Evolutionary conservation across 768 basidiomycete species (phyloP).

Genomic region (Suillus plorans): DNA sequence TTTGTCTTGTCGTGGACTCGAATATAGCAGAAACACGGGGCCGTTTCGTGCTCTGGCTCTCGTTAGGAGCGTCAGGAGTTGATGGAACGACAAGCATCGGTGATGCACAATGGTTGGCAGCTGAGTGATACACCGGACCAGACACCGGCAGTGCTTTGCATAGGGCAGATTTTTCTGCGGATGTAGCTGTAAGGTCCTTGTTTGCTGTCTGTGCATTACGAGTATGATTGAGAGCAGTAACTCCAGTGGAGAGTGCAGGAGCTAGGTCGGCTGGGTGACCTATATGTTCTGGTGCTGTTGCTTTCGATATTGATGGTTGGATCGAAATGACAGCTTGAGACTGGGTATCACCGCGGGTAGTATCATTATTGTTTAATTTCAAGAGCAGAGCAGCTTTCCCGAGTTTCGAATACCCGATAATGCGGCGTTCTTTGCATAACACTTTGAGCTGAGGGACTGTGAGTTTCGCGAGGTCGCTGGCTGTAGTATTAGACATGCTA

Average conservation of each 20-base stretch:
- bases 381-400: conserved; percentile 55
- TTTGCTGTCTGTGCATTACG: neutral
- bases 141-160: neutral
- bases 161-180: neutral
- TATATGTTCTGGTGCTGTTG: neutral
- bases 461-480: conserved; percentile 33
- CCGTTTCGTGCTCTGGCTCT: neutral
- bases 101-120: neutral
- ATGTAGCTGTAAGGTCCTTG: neutral
- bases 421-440: conserved; percentile 61
- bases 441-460: conserved; percentile 66
- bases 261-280: neutral
- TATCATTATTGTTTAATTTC: conserved; percentile 32
- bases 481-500: neutral
- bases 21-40: neutral
- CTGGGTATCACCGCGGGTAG: neutral
- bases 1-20: neutral
- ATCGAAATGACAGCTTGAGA: neutral
- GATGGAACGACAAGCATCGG: neutral
- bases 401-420: conserved; percentile 69
- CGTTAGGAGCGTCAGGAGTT: neutral
- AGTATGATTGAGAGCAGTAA: neutral
- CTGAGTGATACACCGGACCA: neutral
- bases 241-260: neutral
- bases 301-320: neutral